phyloP scores from a whole-genome alignment of 305 asterid species.

The Solanum aculeatissimum region DNA sequence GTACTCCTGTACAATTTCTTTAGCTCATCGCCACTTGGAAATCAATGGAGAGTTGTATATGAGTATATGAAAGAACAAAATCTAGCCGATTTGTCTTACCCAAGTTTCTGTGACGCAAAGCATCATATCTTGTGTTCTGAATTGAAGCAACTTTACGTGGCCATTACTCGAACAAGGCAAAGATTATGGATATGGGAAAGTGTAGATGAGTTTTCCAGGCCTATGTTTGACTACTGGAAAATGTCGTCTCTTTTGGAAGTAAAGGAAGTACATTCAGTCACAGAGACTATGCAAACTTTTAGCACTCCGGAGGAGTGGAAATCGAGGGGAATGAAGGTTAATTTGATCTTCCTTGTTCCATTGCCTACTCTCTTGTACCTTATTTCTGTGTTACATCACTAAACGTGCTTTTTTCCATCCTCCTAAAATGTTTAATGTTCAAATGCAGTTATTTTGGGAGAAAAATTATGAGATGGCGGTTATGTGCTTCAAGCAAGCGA shows the following conservation, averaged over 20 bases:
- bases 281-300: constrained; percentile 44
- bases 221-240: constrained; percentile 65
- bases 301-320: constrained; percentile 76
- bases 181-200: constrained; percentile 70
- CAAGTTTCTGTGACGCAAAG: constrained; percentile 35
- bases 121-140: constrained; percentile 65
- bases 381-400: not conserved
- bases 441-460: constrained; percentile 54
- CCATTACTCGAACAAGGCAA: constrained; percentile 63
- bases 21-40: constrained; percentile 49
- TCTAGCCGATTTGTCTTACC: constrained; percentile 29
- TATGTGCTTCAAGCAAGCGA: constrained; percentile 55
- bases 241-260: constrained; percentile 38
- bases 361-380: not conserved
- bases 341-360: not conserved
- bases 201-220: constrained; percentile 29
- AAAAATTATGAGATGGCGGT: constrained; percentile 58
- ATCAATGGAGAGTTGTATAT: constrained; percentile 65
- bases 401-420: not conserved
- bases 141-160: constrained; percentile 58
- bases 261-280: constrained; percentile 40
- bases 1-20: constrained; percentile 63
- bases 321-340: constrained; percentile 54
- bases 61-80: constrained; percentile 26
- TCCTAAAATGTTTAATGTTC: not conserved